Evolutionary conservation across 805 yeast species (phyloP), one percentile per base, ranked within the genome.

Genomic region (Ogataea pignaliae): DNA sequence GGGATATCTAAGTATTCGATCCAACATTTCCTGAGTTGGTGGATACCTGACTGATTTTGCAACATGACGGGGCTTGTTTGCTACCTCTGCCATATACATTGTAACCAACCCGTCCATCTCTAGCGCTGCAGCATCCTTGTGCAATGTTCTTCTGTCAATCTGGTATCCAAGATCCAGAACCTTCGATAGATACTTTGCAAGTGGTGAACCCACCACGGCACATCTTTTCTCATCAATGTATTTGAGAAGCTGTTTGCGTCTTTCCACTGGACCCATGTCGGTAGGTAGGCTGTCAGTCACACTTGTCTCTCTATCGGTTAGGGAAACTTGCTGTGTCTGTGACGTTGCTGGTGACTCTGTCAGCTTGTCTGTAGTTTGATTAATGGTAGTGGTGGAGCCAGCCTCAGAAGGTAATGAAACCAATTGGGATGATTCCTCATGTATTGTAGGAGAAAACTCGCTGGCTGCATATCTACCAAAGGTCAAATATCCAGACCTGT

Each of bases 61-160:
- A 16, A 51, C 42, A 31, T 35, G 36, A 30, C 33, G 26, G 26
- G 26, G 26, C 26, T 21, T 21, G 26, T 7, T 21, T 7, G 26
- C 4, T 7, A 5, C 7, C 26, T 21, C 26, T 21, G 26, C 7
- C 7, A 21, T 4, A 5, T 5, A 7, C 26, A 21, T 5, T 21
- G 26, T 21, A 7, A 21, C 34, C 3, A 42, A 17, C 0, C 69
- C 65, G 11, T 67, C 60, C 0, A 51, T 47, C 4, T 60, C 61
- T 28, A 79, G 60, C 3, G 53, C 45, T 1, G 52, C 49, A 0
- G 76, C 64, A 49, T 78, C 83, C 6, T 73, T 69, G 7, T 57
- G 54, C 11, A 77, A 54, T 0, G 90, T 84, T 41, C 71, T 73
- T 30, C 76, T 71, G 51, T 84, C 90, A 14, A 80, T 66, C 1